These are phyloP conservation scores for Leccinum fibrillosum DNA, from an alignment of 768 basidiomycete species.

Conservation along the genomic window DNA sequence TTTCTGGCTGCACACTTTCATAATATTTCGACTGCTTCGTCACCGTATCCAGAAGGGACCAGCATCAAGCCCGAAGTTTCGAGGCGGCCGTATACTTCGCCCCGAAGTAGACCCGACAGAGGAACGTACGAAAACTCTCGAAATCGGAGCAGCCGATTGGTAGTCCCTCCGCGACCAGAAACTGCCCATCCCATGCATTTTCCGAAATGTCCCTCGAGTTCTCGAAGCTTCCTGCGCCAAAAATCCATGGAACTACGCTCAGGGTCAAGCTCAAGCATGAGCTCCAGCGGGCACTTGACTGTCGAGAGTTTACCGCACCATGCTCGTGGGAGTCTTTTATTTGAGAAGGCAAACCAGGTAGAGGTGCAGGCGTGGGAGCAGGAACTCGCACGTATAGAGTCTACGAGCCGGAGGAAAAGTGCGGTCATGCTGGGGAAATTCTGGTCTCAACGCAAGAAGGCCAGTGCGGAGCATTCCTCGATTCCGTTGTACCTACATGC, in stretches of 20 bases:
- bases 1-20: conserved; percentile 19
- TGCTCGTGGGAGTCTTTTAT: conserved; percentile 16
- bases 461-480: conserved; percentile 18
- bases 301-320: conserved; percentile 18
- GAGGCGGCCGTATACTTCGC: conserved; percentile 69
- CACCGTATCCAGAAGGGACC: conserved; percentile 28
- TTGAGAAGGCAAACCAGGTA: conserved; percentile 29
- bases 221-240: conserved; percentile 19
- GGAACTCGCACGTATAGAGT: conserved; percentile 70
- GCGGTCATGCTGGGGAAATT: conserved; percentile 35
- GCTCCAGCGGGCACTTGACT: conserved; percentile 47
- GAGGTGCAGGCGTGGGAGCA: conserved; percentile 73
- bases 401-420: conserved; percentile 48
- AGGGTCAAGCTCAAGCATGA: conserved; percentile 31
- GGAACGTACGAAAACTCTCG: conserved; percentile 11
- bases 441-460: conserved; percentile 27
- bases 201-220: conserved; percentile 9
- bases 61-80: conserved; percentile 30
- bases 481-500: conserved; percentile 22
- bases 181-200: conserved; percentile 22
- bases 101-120: conserved; percentile 41
- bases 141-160: conserved; percentile 13
- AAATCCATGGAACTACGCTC: conserved; percentile 28
- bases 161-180: conserved; percentile 24
- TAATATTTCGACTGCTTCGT: conserved; percentile 30